Evolutionary conservation across 225 moss, liverwort and hornwort species (phyloP).

Genomic region (Rhytidiadelphus loreus): DNA sequence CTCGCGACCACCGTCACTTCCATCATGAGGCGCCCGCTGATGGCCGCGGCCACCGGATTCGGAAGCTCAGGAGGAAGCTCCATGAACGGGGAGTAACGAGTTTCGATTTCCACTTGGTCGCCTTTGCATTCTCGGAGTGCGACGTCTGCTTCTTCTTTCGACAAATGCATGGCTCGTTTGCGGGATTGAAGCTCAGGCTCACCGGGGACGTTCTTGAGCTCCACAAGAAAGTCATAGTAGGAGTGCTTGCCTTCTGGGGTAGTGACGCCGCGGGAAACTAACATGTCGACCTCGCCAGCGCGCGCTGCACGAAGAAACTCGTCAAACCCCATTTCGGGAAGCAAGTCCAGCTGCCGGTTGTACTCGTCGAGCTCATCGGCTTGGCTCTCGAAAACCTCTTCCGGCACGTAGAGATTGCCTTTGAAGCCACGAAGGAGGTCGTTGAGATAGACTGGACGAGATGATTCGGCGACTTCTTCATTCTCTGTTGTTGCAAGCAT

Average conservation of each 20-base stretch:
- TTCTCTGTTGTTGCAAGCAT: neutral
- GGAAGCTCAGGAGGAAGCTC: constrained; percentile 55
- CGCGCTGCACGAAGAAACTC: constrained; percentile 52
- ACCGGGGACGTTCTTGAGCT: constrained; percentile 67
- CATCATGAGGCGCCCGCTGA: constrained; percentile 75
- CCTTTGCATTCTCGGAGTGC: constrained; percentile 58
- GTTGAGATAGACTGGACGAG: constrained; percentile 48
- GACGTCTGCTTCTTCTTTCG: constrained; percentile 51
- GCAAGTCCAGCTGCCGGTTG: constrained; percentile 36
- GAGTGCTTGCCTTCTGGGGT: constrained; percentile 42
- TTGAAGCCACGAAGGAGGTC: constrained; percentile 81
- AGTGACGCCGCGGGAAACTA: constrained; percentile 68
- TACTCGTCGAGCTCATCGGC: constrained; percentile 59
- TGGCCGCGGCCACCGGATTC: constrained; percentile 70
- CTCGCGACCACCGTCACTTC: constrained; percentile 75
- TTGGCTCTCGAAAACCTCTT: constrained; percentile 63
- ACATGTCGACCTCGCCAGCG: constrained; percentile 55
- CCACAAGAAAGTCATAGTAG: constrained; percentile 85
- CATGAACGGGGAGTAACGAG: constrained; percentile 60
- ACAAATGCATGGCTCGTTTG: constrained; percentile 85
- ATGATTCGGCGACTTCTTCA: neutral
- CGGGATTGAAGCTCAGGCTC: constrained; percentile 47
- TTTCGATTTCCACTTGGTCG: constrained; percentile 82
- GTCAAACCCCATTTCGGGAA: constrained; percentile 78
- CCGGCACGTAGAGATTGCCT: constrained; percentile 86